Conservation (phyloP, 192 early-diverging fungal genomes). For the Rhizophagus clarus region DNA sequence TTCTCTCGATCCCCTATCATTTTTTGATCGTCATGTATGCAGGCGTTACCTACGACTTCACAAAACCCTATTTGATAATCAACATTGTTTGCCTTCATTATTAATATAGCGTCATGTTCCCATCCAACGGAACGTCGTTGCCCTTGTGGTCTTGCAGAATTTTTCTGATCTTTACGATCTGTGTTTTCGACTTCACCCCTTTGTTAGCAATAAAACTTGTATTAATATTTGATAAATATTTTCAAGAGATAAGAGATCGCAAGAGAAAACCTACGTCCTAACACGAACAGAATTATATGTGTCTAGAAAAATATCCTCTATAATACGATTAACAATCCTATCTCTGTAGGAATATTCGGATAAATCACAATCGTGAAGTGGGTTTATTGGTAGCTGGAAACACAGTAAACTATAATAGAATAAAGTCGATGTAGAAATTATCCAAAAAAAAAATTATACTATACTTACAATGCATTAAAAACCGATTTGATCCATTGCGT, state of each 20-base stretch:
- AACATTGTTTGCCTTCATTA: constrained; percentile 10
- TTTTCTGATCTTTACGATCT: constrained; percentile 10
- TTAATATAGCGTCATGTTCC: not conserved
- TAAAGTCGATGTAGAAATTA: constrained; percentile 7
- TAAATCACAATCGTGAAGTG: constrained; percentile 6
- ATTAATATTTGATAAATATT: constrained; percentile 10
- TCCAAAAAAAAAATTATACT: constrained; percentile 1
- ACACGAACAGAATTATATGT: constrained; percentile 3
- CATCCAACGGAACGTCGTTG: not conserved
- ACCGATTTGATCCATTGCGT: constrained; percentile 3
- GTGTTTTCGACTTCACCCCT: not conserved
- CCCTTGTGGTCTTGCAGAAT: constrained; percentile 7
- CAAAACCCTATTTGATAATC: constrained; percentile 22
- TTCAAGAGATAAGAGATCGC: not conserved
- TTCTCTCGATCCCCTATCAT: constrained; percentile 14
- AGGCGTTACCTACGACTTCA: constrained; percentile 13
- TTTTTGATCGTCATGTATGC: constrained; percentile 1
- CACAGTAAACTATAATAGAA: constrained; percentile 24
- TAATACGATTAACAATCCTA: constrained; percentile 10
- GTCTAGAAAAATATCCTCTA: constrained; percentile 7
- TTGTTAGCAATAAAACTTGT: constrained; percentile 11
- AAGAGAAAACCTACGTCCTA: not conserved
- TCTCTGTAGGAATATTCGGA: constrained; percentile 8
- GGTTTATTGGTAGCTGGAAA: constrained; percentile 12
- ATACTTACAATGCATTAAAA: constrained; percentile 13